Conservation (phyloP, 2,329 filamentous ascomycete genomes). For the Fusarium dlaminii region DNA sequence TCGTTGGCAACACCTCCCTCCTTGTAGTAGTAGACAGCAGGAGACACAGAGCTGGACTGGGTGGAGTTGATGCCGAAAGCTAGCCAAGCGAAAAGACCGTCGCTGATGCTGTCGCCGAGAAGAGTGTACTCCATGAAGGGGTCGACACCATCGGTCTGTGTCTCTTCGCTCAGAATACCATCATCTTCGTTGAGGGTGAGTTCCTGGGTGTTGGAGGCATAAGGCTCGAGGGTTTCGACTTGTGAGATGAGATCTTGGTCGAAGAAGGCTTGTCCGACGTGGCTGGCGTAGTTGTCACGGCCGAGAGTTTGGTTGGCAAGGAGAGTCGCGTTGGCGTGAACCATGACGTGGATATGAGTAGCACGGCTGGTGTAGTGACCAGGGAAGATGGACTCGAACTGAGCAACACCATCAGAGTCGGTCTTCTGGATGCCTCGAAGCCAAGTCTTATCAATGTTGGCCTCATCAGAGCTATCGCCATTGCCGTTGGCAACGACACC, state of each 20-base stretch:
- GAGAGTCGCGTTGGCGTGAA: constrained; percentile 51
- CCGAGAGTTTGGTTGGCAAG: constrained; percentile 49
- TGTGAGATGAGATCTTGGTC: constrained; percentile 64
- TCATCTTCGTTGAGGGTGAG: constrained; percentile 64
- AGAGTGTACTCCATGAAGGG: constrained; percentile 68
- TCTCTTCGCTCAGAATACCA: constrained; percentile 55
- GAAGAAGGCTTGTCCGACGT: constrained; percentile 73
- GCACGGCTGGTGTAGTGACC: constrained; percentile 57
- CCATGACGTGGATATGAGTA: constrained; percentile 58
- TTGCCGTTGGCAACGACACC: constrained; percentile 52
- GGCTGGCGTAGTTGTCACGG: constrained; percentile 55
- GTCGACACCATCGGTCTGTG: constrained; percentile 60
- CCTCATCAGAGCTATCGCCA: constrained; percentile 54
- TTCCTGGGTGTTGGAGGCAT: constrained; percentile 56
- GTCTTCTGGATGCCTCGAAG: constrained; percentile 53
- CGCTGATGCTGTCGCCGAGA: constrained; percentile 60
- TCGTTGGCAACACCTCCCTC: constrained; percentile 37
- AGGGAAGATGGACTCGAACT: constrained; percentile 56
- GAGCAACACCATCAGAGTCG: constrained; percentile 53
- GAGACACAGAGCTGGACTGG: constrained; percentile 24
- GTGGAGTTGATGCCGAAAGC: constrained; percentile 59
- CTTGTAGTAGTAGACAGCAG: constrained; percentile 33
- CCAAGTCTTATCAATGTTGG: constrained; percentile 47
- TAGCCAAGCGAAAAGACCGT: constrained; percentile 66
- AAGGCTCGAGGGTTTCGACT: constrained; percentile 61